Percentiles rank a stretch among this genome's conserved stretches.
Evolutionary conservation across 2,329 filamentous ascomycete genomes (phyloP).

Genomic region (Pestalotiopsis sp.): DNA sequence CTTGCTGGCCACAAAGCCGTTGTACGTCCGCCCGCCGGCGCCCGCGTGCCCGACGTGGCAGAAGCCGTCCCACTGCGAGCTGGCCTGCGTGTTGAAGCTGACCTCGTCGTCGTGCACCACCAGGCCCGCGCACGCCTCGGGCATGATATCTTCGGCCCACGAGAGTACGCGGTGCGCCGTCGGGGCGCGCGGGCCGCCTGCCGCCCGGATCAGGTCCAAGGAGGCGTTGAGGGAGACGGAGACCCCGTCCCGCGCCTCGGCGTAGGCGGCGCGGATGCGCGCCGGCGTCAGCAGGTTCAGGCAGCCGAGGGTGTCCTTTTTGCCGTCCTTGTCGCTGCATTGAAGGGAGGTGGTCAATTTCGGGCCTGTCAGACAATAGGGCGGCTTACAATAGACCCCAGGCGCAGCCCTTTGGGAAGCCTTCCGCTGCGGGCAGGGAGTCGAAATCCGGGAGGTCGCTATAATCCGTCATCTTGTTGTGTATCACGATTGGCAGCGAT

Average conservation of each 20-base stretch:
- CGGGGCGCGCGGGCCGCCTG: slow-evolving; percentile 2
- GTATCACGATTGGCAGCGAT: neutral
- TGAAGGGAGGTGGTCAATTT: too few relatives aligned
- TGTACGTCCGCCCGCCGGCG: slow-evolving; percentile 5
- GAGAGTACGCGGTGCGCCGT: slow-evolving; percentile 10
- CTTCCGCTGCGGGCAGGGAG: slow-evolving; percentile 7
- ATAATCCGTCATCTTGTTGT: slow-evolving; percentile 8
- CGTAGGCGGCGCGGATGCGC: slow-evolving; percentile 10
- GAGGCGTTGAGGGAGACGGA: slow-evolving; percentile 13
- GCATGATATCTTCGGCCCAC: slow-evolving; percentile 11
- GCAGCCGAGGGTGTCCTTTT: slow-evolving; percentile 14
- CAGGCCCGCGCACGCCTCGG: neutral
- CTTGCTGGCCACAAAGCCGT: slow-evolving; percentile 8
- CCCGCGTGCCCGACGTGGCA: slow-evolving; percentile 13
- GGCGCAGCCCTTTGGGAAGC: slow-evolving; percentile 12
- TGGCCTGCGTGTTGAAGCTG: slow-evolving; percentile 17
- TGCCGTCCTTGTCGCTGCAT: slow-evolving; percentile 11
- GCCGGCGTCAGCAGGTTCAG: slow-evolving; percentile 14
- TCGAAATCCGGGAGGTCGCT: slow-evolving; percentile 13
- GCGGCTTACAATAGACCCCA: slow-evolving; percentile 15
- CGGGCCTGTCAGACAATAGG: neutral
- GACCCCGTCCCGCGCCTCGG: slow-evolving; percentile 13
- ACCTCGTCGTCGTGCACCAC: slow-evolving; percentile 12
- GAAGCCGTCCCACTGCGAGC: slow-evolving; percentile 16
- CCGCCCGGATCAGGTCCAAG: slow-evolving; percentile 11